Evolutionary conservation across 75 land plant genomes (phyloP), one percentile per base, ranked within the genome.

Genomic region (Chamaecyparis obtusa): DNA sequence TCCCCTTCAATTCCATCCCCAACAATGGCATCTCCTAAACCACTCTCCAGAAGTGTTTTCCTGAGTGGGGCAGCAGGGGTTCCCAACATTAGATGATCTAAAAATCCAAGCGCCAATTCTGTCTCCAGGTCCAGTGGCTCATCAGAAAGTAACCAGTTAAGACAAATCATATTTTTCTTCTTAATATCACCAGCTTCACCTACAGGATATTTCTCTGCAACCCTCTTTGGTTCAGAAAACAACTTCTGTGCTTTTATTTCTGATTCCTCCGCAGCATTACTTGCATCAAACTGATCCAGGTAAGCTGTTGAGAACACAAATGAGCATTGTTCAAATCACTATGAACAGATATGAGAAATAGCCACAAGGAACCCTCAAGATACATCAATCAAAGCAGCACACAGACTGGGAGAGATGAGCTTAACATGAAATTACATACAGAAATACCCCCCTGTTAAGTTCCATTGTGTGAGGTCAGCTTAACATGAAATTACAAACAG

Each of bases 1-100:
- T 96, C 99, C 92, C 96, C 99, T 78, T 95, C 99, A 76, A 98
- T 75, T 37, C 99, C 99, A 90, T 97, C 97, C 67, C 98, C 99
- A 78, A 98, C 90, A 88, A 98, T 92, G 24, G 96, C 96, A 78
- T 98, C 99, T 86, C 99, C 99, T 24, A 97, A 87, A 13, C 97
- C 94, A 92, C 99, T 97, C 86, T 98, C 99, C 86, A 98, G 88
- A 60, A 98, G 85, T 13, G 93, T 91, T 92, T 92, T 97, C 88
- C 98, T 89, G 48, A 98, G 89, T 39, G 99, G 99, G 86, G 99
- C 93, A 87, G 99, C 99, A 85, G 99, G 99, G 57, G 99, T 98
- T 21, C 99, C 99, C 89, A 98, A 76, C 96, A 98, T 87, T 44
- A 98, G 92, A 92, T 98, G 96, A 88, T 98, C 99, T 88, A 98